These are phyloP conservation scores for Ogataea ramenticola DNA, from an alignment of 805 yeast genomes.

Conservation along the genomic window DNA sequence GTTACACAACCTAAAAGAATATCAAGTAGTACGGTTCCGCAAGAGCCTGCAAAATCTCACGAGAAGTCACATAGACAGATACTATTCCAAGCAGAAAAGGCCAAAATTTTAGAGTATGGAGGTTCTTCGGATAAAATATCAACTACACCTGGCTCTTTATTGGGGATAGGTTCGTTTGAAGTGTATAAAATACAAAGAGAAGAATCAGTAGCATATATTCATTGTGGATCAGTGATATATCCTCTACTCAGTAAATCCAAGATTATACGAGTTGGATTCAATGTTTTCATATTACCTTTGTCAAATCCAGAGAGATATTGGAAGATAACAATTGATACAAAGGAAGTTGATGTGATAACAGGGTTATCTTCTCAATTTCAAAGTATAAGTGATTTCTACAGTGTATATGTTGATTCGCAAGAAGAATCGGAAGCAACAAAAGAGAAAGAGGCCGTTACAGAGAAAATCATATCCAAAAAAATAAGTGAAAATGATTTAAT, in stretches of 20 bases:
- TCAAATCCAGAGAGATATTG: slow-evolving; percentile 74
- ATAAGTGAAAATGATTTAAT: not conserved
- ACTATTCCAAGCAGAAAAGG: slow-evolving; percentile 5
- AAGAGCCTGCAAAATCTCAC: not conserved
- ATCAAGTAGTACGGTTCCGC: not conserved
- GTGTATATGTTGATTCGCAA: slow-evolving; percentile 9
- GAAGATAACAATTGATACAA: slow-evolving; percentile 39
- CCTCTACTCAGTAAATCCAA: slow-evolving; percentile 64
- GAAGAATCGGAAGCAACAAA: slow-evolving; percentile 4
- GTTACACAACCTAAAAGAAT: no score
- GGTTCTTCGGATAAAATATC: slow-evolving; percentile 1
- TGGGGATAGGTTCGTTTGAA: slow-evolving; percentile 56
- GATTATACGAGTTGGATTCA: slow-evolving; percentile 40
- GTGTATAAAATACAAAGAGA: slow-evolving; percentile 48
- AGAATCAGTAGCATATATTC: slow-evolving; percentile 50
- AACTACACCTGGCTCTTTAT: slow-evolving; percentile 32
- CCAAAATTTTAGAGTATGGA: slow-evolving; percentile 12
- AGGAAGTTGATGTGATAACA: slow-evolving; percentile 20
- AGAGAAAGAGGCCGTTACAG: not conserved
- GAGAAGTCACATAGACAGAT: slow-evolving; percentile 4
- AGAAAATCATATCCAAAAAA: not conserved
- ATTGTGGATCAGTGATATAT: slow-evolving; percentile 65
- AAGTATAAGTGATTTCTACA: slow-evolving; percentile 15
- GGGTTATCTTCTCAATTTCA: slow-evolving; percentile 19
- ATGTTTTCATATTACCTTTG: slow-evolving; percentile 54